Conservation (phyloP, 2,329 filamentous ascomycete genomes). For the Colletotrichum acutatum region DNA sequence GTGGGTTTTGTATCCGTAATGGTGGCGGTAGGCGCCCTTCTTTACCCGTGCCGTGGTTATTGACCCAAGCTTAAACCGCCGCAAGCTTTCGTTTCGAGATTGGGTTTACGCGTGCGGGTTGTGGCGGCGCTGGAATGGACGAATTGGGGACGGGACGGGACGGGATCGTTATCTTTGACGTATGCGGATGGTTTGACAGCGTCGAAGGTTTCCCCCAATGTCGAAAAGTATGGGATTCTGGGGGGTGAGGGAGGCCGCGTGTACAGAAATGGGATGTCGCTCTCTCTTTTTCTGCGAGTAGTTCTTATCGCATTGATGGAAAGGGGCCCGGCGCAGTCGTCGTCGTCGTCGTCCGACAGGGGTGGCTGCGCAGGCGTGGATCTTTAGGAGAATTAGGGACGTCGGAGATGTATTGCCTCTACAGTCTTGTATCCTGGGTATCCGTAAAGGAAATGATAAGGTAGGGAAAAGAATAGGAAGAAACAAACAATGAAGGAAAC, state of each 20-base stretch:
- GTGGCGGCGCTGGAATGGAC: not conserved
- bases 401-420: not conserved
- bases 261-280: not conserved
- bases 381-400: not conserved
- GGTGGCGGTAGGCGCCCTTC: not conserved
- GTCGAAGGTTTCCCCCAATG: not conserved
- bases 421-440: not conserved
- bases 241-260: not conserved
- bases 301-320: not conserved
- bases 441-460: not conserved
- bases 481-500: not conserved
- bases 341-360: not conserved
- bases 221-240: not conserved
- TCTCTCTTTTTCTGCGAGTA: not conserved
- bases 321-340: not conserved
- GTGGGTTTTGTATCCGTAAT: not conserved
- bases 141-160: not conserved
- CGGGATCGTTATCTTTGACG: not conserved
- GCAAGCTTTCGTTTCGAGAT: conserved; percentile 2
- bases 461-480: not conserved
- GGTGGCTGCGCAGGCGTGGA: not conserved
- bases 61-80: not conserved
- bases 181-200: not conserved
- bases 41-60: not conserved
- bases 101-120: not conserved